phyloP scores from a whole-genome alignment of 2,329 filamentous ascomycete genomes.

The Hypoxylon sp. region DNA sequence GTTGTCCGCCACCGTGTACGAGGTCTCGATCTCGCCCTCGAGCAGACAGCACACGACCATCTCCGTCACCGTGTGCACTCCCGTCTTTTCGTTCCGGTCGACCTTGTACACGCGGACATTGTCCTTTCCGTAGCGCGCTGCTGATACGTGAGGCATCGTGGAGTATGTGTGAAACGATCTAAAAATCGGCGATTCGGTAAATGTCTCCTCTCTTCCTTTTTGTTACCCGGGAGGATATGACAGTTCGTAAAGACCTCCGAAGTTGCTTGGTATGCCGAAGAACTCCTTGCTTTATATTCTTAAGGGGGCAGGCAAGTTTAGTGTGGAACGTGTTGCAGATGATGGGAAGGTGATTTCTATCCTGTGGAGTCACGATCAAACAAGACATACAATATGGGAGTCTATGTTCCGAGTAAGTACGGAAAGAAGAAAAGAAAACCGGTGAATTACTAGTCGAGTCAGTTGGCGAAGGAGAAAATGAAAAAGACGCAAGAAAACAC shows the following conservation, averaged over 20 bases:
- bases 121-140: constrained; percentile 91
- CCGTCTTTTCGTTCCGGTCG: constrained; percentile 79
- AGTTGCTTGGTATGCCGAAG: constrained; percentile 12
- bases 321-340: constrained; percentile 37
- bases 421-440: constrained; percentile 14
- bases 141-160: constrained; percentile 67
- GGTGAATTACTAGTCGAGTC: constrained; percentile 24
- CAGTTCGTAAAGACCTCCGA: constrained; percentile 10
- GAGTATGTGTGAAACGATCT: constrained; percentile 8
- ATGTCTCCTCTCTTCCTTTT: constrained; percentile 5
- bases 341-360: constrained; percentile 32
- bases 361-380: constrained; percentile 17
- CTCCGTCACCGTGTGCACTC: constrained; percentile 87
- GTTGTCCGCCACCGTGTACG: constrained; percentile 95
- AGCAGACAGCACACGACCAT: constrained; percentile 95
- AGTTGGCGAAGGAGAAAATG: constrained; percentile 12
- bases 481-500: constrained; percentile 22
- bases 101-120: constrained; percentile 99
- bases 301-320: constrained; percentile 4
- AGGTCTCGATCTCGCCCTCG: constrained; percentile 89
- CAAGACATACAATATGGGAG: constrained; percentile 13
- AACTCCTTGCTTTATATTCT: constrained; percentile 23
- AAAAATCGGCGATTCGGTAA: background rate
- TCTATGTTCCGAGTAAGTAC: background rate
- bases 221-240: constrained; percentile 2